Evolutionary conservation across 768 basidiomycete species (phyloP).

Genomic region (Aureoboletus auriporus): DNA sequence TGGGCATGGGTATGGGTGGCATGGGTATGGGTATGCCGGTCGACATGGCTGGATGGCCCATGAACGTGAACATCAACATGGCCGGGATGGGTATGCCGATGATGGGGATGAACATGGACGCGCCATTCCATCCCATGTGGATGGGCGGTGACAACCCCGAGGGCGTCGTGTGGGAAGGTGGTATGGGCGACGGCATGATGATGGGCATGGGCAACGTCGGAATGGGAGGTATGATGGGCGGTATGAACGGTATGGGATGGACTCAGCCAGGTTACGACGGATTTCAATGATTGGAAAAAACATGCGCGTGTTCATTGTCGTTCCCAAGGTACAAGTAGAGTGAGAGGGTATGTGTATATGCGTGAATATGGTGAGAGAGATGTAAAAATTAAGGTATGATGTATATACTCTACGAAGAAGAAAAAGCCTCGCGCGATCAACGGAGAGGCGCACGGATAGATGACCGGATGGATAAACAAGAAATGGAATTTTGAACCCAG

Average conservation of each 20-base stretch:
- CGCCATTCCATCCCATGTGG: conserved; percentile 32
- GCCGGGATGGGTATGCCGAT: conserved; percentile 42
- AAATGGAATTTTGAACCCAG: conserved; percentile 2
- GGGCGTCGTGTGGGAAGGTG: conserved; percentile 35
- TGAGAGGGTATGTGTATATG: conserved; percentile 25
- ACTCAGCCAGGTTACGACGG: conserved; percentile 32
- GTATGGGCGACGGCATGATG: conserved; percentile 42
- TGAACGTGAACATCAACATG: conserved; percentile 37
- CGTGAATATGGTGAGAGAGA: conserved; percentile 19
- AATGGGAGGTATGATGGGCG: conserved; percentile 30
- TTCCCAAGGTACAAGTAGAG: conserved; percentile 6
- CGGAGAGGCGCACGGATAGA: conserved; percentile 8
- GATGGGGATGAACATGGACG: conserved; percentile 25
- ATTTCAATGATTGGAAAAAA: conserved; percentile 20
- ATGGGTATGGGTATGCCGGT: conserved; percentile 38
- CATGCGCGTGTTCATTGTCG: background rate
- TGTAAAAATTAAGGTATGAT: conserved; percentile 25
- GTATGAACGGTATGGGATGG: conserved; percentile 37
- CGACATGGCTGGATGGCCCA: conserved; percentile 31
- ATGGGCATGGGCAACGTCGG: conserved; percentile 36
- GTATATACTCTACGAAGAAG: conserved; percentile 44
- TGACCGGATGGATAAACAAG: background rate
- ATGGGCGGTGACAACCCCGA: conserved; percentile 31
- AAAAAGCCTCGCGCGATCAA: conserved; percentile 18
- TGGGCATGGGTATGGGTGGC: conserved; percentile 37